These are phyloP conservation scores for Akanthomyces dipterigenus DNA, from an alignment of 2,329 filamentous ascomycete genomes.

Conservation along the genomic window DNA sequence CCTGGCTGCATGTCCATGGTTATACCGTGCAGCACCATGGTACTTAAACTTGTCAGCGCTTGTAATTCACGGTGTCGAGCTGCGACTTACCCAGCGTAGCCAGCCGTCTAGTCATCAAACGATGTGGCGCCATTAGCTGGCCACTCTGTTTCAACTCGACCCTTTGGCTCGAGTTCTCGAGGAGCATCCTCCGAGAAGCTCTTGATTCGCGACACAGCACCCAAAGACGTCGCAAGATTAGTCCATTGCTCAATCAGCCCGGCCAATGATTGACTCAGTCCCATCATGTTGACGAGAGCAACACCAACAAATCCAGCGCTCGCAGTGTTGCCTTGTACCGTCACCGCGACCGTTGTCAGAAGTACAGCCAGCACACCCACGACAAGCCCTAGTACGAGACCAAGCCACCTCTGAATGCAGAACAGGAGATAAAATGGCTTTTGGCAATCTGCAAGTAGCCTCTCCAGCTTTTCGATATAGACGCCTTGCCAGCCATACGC, in stretches of 20 bases:
- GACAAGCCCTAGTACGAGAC: slow-evolving; percentile 45
- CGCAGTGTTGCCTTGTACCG: slow-evolving; percentile 1
- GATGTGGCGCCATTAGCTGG: neutral
- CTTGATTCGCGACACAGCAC: slow-evolving; percentile 7
- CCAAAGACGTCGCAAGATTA: slow-evolving; percentile 7
- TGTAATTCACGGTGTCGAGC: no score
- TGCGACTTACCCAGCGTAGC: neutral
- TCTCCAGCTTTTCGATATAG: slow-evolving; percentile 41
- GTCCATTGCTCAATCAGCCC: slow-evolving; percentile 4
- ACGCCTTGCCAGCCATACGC: slow-evolving; percentile 44
- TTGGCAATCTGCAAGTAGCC: neutral
- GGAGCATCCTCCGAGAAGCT: slow-evolving; percentile 4
- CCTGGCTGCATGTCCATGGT: neutral
- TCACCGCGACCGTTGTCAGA: slow-evolving; percentile 35
- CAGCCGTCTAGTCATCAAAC: neutral
- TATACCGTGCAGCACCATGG: neutral
- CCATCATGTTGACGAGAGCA: slow-evolving; percentile 18
- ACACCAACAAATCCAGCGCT: slow-evolving; percentile 14
- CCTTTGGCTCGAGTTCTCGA: neutral
- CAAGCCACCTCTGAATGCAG: slow-evolving; percentile 26
- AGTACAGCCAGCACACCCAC: slow-evolving; percentile 41
- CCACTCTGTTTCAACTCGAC: neutral
- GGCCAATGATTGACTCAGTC: slow-evolving; percentile 17
- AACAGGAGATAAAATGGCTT: slow-evolving; percentile 8
- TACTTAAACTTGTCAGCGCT: neutral